A percentile compares a stretch with the other conserved stretches of the same genome.
Evolutionary conservation across 1,284 basidiomycete genomes (phyloP).

Genomic region (Dichomitus squalens): DNA sequence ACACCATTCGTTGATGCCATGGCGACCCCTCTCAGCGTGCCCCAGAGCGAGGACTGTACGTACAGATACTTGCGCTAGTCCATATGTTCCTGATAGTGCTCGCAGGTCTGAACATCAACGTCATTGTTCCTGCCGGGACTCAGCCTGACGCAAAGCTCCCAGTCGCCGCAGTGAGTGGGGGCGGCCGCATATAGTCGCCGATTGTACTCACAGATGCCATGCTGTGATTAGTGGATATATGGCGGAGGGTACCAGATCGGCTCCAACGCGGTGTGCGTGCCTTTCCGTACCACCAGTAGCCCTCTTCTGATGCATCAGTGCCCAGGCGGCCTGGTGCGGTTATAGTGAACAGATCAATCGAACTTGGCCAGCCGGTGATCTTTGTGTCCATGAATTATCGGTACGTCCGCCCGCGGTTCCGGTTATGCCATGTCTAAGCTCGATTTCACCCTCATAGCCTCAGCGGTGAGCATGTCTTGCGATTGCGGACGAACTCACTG

Average conservation of each 20-base stretch:
- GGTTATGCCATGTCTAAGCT: neutral
- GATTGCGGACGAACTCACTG: too few relatives aligned
- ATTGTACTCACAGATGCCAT: neutral
- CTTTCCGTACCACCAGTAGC: neutral
- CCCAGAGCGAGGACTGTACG: conserved; percentile 51
- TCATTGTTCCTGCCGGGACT: conserved; percentile 49
- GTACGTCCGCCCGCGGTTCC: neutral
- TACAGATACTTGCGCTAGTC: neutral
- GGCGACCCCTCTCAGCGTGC: conserved; percentile 31
- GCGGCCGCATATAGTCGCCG: too few relatives aligned
- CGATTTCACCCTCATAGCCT: neutral
- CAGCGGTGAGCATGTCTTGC: neutral
- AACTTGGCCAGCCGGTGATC: conserved; percentile 36
- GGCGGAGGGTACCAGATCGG: conserved; percentile 29
- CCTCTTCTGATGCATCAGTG: neutral
- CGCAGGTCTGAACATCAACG: conserved; percentile 59
- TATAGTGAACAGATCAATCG: conserved; percentile 37
- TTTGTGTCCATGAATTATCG: conserved; percentile 39
- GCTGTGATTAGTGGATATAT: conserved; percentile 28
- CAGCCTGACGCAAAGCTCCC: conserved; percentile 39
- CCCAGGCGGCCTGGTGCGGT: conserved; percentile 22
- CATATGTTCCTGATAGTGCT: neutral
- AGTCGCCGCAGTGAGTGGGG: conserved; percentile 37
- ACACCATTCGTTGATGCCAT: conserved; percentile 39
- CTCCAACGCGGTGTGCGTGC: conserved; percentile 20